A percentile compares a stretch with the other conserved stretches of the same genome.
Evolutionary conservation across 176 grass and related monocot genomes (phyloP).

Genomic region (Bromus sterilis): DNA sequence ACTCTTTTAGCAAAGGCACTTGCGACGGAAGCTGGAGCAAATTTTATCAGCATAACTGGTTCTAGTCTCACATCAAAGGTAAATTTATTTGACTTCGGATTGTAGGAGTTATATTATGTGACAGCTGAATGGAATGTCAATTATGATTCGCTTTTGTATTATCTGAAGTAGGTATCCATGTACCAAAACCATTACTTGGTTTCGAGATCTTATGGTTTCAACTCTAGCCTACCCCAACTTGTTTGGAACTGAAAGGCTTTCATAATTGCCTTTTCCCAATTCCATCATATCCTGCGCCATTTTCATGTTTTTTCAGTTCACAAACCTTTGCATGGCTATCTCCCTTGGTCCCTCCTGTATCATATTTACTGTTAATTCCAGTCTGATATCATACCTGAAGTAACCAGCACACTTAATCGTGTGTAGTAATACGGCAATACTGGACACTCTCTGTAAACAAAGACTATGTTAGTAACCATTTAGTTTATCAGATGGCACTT

Average conservation of each 20-base stretch:
- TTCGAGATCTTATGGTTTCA: too few species aligned
- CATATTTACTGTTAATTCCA: not conserved
- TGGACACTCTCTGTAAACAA: not conserved
- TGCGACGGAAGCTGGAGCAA: conserved; percentile 95
- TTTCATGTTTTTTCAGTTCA: conserved; percentile 1
- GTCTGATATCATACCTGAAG: not conserved
- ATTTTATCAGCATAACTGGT: conserved; percentile 89
- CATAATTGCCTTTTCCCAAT: conserved; percentile 1
- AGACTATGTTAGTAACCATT: not conserved
- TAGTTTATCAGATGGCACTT: conserved; percentile 7
- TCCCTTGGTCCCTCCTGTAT: not conserved
- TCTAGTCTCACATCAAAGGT: conserved; percentile 94
- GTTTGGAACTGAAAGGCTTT: too few species aligned
- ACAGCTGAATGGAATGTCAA: not conserved
- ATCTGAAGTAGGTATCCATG: too few species aligned
- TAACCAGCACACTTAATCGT: not conserved
- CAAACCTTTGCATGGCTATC: not conserved
- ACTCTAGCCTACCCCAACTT: too few species aligned
- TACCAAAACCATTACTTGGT: too few species aligned
- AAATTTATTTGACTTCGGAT: conserved; percentile 8
- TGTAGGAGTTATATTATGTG: not conserved
- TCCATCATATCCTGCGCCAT: not conserved
- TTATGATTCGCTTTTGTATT: not conserved
- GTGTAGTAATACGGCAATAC: not conserved
- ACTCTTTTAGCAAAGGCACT: conserved; percentile 97